phyloP scores from a whole-genome alignment of 2,329 filamentous ascomycete species.

The Colletotrichum musicola region DNA sequence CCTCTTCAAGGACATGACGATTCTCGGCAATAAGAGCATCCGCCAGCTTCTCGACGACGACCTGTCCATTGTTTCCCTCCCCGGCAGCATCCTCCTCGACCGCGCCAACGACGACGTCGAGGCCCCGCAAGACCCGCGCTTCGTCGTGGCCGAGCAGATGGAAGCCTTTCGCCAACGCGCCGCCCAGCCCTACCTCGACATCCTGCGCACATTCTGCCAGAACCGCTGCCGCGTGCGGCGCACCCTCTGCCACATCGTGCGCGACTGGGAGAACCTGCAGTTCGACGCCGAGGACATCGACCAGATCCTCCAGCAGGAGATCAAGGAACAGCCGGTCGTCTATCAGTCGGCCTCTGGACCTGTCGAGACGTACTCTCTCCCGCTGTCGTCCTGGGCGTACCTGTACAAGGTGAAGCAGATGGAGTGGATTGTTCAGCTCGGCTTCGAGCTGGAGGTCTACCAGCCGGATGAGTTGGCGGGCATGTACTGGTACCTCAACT shows the following conservation, averaged over 20 bases:
- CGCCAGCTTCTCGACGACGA: conserved; percentile 85
- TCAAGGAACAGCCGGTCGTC: conserved; percentile 70
- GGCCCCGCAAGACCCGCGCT: conserved; percentile 77
- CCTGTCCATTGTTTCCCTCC: conserved; percentile 81
- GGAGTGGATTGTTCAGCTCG: conserved; percentile 88
- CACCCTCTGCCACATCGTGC: conserved; percentile 85
- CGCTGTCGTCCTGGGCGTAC: conserved; percentile 89
- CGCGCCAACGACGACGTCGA: conserved; percentile 83
- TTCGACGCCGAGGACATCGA: conserved; percentile 84
- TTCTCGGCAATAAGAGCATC: conserved; percentile 76
- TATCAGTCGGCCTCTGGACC: conserved; percentile 56
- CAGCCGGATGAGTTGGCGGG: conserved; percentile 84
- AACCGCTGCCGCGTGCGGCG: conserved; percentile 92
- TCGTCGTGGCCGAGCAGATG: conserved; percentile 79
- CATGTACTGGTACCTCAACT: conserved; percentile 93
- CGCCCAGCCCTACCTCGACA: conserved; percentile 81
- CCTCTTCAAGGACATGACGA: conserved; percentile 78
- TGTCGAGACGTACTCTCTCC: conserved; percentile 73
- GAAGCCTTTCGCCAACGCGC: conserved; percentile 74
- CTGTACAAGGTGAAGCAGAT: conserved; percentile 91
- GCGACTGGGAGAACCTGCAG: conserved; percentile 88
- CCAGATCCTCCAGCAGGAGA: conserved; percentile 71
- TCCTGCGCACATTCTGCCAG: conserved; percentile 87
- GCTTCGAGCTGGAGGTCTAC: conserved; percentile 94
- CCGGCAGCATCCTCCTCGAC: conserved; percentile 78